A percentile compares a stretch with the other conserved stretches of the same genome.
Evolutionary conservation across 345 rosid genomes (phyloP).

Genomic region (Bruguiera parviflora): DNA sequence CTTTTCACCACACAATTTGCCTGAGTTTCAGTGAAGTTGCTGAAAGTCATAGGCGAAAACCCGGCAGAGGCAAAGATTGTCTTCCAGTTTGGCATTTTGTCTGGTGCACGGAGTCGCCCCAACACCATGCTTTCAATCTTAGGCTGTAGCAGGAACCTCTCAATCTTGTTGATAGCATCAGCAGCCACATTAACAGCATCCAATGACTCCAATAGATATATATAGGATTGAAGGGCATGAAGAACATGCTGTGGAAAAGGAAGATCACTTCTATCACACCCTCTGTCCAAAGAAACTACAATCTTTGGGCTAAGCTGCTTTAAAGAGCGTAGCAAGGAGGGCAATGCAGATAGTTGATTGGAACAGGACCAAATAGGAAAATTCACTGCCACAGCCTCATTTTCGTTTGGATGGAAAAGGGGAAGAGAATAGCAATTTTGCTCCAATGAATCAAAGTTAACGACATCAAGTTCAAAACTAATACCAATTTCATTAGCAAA

Average conservation of each 20-base stretch:
- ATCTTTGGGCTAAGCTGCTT: slow-evolving; percentile 77
- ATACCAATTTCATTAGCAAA: slow-evolving; percentile 47
- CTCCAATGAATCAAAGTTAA: slow-evolving; percentile 41
- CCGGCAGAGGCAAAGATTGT: slow-evolving; percentile 64
- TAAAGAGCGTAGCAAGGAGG: slow-evolving; percentile 57
- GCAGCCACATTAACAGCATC: slow-evolving; percentile 72
- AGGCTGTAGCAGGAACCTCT: slow-evolving; percentile 75
- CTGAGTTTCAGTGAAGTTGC: slow-evolving; percentile 77
- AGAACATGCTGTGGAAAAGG: slow-evolving; percentile 71
- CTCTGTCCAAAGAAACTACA: slow-evolving; percentile 75
- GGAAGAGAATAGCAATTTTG: slow-evolving; percentile 37
- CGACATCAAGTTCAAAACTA: slow-evolving; percentile 46
- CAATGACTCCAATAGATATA: slow-evolving; percentile 66
- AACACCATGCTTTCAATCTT: slow-evolving; percentile 52
- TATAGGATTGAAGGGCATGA: slow-evolving; percentile 62
- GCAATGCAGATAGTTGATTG: slow-evolving; percentile 34
- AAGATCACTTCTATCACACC: slow-evolving; percentile 73
- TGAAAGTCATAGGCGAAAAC: slow-evolving; percentile 58
- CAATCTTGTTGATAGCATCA: slow-evolving; percentile 77
- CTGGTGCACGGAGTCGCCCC: slow-evolving; percentile 59
- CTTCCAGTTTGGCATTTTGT: slow-evolving; percentile 64
- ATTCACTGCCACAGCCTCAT: slow-evolving; percentile 49
- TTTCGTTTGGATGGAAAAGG: slow-evolving; percentile 31
- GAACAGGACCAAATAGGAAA: slow-evolving; percentile 45
- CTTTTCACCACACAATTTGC: slow-evolving; percentile 80